Conservation (phyloP, 805 yeast genomes). For the Starmera caribaea region DNA sequence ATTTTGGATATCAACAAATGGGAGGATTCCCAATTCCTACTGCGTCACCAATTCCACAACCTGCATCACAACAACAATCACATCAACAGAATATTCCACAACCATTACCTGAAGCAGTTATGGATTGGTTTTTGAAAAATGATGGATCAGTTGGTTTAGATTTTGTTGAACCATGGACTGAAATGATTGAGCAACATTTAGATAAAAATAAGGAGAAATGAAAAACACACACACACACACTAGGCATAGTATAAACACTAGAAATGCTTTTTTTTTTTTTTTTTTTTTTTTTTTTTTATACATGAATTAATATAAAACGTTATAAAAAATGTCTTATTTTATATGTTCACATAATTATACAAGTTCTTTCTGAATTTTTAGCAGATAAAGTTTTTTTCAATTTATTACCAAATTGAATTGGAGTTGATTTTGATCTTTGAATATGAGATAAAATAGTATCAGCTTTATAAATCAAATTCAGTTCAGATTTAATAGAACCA, state of each 20-base stretch:
- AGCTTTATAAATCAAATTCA: constrained; percentile 13
- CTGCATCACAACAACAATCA: neutral
- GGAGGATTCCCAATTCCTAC: neutral
- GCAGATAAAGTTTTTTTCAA: neutral
- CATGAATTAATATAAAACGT: no score
- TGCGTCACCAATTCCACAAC: no score
- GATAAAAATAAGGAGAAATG: constrained; percentile 9
- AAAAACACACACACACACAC: no score
- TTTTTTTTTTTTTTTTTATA: no score
- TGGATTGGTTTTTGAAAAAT: constrained; percentile 39
- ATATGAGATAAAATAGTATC: constrained; percentile 10
- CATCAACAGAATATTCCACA: constrained; percentile 1
- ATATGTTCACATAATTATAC: constrained; percentile 11
- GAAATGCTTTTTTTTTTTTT: no score
- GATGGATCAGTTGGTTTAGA: constrained; percentile 44
- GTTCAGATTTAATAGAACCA: constrained; percentile 17
- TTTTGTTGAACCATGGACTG: constrained; percentile 72
- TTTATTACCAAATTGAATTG: constrained; percentile 5
- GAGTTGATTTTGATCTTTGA: constrained; percentile 13
- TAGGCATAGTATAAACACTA: no score
- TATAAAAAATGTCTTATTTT: no score
- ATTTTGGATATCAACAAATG: constrained; percentile 16
- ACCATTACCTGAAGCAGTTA: constrained; percentile 24
- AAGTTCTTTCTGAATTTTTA: constrained; percentile 6
- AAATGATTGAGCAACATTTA: constrained; percentile 61